Percentiles rank a stretch among this genome's conserved stretches.
Conservation (phyloP, 225 moss, liverwort and hornwort genomes). For the Takakia lepidozioides region DNA sequence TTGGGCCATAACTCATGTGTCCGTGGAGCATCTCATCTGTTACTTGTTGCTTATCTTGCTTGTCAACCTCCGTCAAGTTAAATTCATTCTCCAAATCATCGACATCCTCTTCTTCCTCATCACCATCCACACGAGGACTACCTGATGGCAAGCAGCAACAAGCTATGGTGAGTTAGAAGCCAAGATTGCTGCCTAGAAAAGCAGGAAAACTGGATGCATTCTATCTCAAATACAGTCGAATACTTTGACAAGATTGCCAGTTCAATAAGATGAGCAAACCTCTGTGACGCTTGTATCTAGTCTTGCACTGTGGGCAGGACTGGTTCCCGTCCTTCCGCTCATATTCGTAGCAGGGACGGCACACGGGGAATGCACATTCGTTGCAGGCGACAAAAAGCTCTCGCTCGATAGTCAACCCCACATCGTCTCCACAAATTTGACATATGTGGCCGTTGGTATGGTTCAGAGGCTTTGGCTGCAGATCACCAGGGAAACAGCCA, state of each 20-base stretch:
- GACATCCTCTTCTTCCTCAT: slow-evolving; percentile 82
- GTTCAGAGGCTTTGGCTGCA: slow-evolving; percentile 69
- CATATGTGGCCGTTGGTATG: slow-evolving; percentile 65
- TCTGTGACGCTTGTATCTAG: slow-evolving; percentile 82
- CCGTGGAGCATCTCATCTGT: slow-evolving; percentile 66
- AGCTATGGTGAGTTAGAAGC: background rate
- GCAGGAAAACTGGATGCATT: background rate
- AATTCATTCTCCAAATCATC: slow-evolving; percentile 89
- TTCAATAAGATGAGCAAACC: slow-evolving; percentile 17
- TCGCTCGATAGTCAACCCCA: slow-evolving; percentile 57
- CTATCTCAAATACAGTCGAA: background rate
- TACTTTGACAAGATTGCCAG: background rate
- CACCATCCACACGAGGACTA: slow-evolving; percentile 81
- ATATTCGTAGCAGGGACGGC: slow-evolving; percentile 93
- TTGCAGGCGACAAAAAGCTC: slow-evolving; percentile 95
- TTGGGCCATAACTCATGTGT: slow-evolving; percentile 74
- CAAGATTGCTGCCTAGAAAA: background rate
- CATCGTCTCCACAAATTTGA: slow-evolving; percentile 94
- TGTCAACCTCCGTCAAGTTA: slow-evolving; percentile 60
- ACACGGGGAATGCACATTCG: slow-evolving; percentile 94
- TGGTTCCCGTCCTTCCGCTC: slow-evolving; percentile 96
- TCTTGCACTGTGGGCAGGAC: slow-evolving; percentile 89
- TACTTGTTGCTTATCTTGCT: slow-evolving; percentile 54
- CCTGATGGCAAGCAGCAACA: slow-evolving; percentile 20
- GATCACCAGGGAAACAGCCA: too few relatives aligned